Evolutionary conservation across 1,139 yeast species (phyloP), one percentile per base, ranked within the genome.

Genomic region (Candida tetrigidarum): DNA sequence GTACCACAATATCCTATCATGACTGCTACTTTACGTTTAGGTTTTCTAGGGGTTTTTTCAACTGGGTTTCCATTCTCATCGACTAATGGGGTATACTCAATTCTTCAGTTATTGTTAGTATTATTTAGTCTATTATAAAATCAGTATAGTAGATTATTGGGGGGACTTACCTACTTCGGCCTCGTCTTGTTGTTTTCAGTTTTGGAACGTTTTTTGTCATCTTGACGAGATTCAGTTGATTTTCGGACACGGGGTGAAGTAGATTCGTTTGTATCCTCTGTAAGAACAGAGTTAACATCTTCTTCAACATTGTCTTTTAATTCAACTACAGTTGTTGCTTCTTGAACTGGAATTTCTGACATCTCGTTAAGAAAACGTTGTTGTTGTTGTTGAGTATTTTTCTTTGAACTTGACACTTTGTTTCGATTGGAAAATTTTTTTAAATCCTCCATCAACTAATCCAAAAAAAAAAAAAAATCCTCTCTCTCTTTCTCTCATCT

Each of bases 1-100:
- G 98, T 86, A 40, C 99, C 99, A 65, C 98, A 93, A 69, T 93
- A 93, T 1, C 99, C 99, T 55, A 93, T 76, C 84, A 91, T 77
- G 53, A 89, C 86, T 0, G 97, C 98, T 18, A 91, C 97, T 64
- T 93, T 93, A 50, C 80, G 76, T 69, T 86, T 86, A n/a, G 95
- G 95, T 54, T 74, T 75, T 55, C 93, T 71, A 57, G 84, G 90
- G n/a, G 78, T 71, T 37, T 67, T 73, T 14, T 77, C 77, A 33
- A 82, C 63, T 9, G 84, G 83, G 29, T 79, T 74, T 8, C 92
- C 92, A 35, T 81, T 65, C 23, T 72, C 86, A 61, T 84, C 90
- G 60, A 82, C 60, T 49, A 67, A 50, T 9, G 78, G 77, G 14
- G 63, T 63, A 52, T 63, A 74, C 41, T 68, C 75, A 41, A 20